Conservation (phyloP, 345 rosid species). For the Acer negundo region DNA sequence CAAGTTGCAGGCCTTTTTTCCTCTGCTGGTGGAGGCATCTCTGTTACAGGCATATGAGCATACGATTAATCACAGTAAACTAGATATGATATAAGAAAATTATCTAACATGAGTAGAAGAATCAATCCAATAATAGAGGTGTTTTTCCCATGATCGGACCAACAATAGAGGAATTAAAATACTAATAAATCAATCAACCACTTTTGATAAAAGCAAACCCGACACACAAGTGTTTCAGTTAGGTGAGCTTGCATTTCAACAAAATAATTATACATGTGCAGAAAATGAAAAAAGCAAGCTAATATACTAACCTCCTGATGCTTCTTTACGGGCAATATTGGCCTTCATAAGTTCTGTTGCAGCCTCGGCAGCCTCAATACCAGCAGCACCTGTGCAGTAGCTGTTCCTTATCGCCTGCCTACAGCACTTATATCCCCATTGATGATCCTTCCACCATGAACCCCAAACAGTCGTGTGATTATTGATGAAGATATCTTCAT, state of each 20-base stretch:
- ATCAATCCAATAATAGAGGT: not conserved
- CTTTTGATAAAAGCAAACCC: not conserved
- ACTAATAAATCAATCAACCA: not conserved
- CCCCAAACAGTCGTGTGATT: slow-evolving; percentile 88
- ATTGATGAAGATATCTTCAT: slow-evolving; percentile 56
- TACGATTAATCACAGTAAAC: not conserved
- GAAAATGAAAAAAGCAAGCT: too few relatives aligned
- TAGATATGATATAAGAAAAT: not conserved
- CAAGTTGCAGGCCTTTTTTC: slow-evolving; percentile 71
- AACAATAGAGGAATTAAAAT: not conserved
- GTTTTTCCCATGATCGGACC: too few relatives aligned
- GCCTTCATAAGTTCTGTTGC: slow-evolving; percentile 71
- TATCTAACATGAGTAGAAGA: not conserved
- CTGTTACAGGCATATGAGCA: slow-evolving; percentile 21
- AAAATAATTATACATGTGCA: too few relatives aligned
- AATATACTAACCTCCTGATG: slow-evolving; percentile 46
- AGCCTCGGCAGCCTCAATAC: slow-evolving; percentile 85
- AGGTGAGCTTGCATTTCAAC: not conserved
- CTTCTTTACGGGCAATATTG: slow-evolving; percentile 67
- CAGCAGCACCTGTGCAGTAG: slow-evolving; percentile 84
- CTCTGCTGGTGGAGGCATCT: slow-evolving; percentile 44
- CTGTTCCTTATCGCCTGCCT: slow-evolving; percentile 76
- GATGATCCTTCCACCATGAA: slow-evolving; percentile 96
- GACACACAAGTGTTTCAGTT: not conserved
- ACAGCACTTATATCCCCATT: slow-evolving; percentile 90